These are phyloP conservation scores for Boehmeria nivea DNA, from an alignment of 306 rosid genomes.

Conservation along the genomic window DNA sequence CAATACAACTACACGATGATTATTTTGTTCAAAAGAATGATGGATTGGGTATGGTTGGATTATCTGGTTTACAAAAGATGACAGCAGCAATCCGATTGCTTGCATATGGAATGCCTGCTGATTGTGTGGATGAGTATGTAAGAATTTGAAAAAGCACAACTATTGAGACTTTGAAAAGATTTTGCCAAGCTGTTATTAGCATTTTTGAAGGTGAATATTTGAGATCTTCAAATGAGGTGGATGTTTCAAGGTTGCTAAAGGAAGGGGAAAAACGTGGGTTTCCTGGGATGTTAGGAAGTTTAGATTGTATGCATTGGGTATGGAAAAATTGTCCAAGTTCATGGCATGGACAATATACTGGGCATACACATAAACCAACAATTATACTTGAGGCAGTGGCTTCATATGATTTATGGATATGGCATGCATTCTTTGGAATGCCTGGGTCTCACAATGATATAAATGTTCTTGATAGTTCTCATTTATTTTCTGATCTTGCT, in stretches of 20 bases:
- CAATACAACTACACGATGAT: neutral
- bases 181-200: neutral
- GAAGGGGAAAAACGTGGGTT: neutral
- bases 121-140: neutral
- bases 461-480: neutral
- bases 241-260: neutral
- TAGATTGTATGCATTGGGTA: slow-evolving; percentile 8
- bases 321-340: slow-evolving; percentile 1
- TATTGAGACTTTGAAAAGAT: neutral
- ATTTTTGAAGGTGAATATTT: neutral
- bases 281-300: neutral
- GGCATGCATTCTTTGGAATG: neutral
- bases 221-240: neutral
- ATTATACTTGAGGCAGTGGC: neutral
- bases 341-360: neutral
- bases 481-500: neutral
- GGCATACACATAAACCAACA: neutral
- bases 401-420: neutral
- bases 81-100: neutral
- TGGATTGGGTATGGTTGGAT: neutral
- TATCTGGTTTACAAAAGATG: neutral
- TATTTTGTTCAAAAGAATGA: neutral
- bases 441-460: neutral
- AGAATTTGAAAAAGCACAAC: neutral
- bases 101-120: neutral